These are phyloP conservation scores for Cercophora newfieldiana DNA, from an alignment of 495 filamentous ascomycete species.

Conservation along the genomic window DNA sequence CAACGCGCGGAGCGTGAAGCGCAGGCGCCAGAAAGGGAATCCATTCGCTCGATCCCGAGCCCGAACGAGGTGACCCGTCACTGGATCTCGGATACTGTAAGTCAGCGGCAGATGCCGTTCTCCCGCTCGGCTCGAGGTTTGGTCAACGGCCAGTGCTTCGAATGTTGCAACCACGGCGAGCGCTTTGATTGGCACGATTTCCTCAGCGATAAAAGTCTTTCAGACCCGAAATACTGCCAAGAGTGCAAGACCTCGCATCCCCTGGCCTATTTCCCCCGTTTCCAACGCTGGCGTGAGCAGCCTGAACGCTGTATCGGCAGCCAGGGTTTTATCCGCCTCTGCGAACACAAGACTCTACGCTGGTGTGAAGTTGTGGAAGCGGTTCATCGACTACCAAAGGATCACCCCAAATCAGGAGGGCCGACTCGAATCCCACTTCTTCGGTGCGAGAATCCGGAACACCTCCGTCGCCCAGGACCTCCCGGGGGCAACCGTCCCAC, in stretches of 20 bases:
- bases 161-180: slow-evolving; percentile 8
- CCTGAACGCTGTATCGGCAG: slow-evolving; percentile 11
- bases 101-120: slow-evolving; percentile 4
- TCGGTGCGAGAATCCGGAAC: slow-evolving; percentile 9
- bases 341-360: slow-evolving; percentile 12
- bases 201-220: slow-evolving; percentile 14
- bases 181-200: slow-evolving; percentile 8
- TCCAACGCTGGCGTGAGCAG: slow-evolving; percentile 9
- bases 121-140: slow-evolving; percentile 8
- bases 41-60: slow-evolving; percentile 4
- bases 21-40: slow-evolving; percentile 9
- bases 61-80: slow-evolving; percentile 10
- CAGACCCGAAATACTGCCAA: slow-evolving; percentile 12
- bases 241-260: slow-evolving; percentile 8
- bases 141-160: slow-evolving; percentile 8
- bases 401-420: slow-evolving; percentile 13
- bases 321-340: slow-evolving; percentile 12
- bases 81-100: slow-evolving; percentile 10
- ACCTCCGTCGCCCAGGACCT: slow-evolving; percentile 4
- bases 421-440: slow-evolving; percentile 7
- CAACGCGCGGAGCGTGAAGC: slow-evolving; percentile 6
- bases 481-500: slow-evolving; percentile 9
- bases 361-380: slow-evolving; percentile 13
- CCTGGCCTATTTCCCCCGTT: slow-evolving; percentile 11
- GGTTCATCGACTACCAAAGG: slow-evolving; percentile 10